These are phyloP conservation scores for Globisporangium nagaii DNA, from an alignment of 352 stramenopile species.

Conservation along the genomic window DNA sequence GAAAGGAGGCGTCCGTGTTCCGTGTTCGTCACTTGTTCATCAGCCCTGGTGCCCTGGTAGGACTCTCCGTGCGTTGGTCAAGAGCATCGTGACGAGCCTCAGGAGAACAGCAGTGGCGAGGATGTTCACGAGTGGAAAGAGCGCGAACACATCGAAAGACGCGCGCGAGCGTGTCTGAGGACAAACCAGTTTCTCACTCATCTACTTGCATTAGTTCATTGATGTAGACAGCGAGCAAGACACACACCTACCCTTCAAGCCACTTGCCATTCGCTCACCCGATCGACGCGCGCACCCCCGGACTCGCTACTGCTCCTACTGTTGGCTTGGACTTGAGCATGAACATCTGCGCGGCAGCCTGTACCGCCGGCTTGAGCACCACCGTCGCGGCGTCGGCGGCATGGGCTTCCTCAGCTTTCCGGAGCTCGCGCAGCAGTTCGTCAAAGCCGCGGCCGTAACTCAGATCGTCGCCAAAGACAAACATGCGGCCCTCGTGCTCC, in stretches of 20 bases:
- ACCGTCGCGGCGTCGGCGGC: slow-evolving; percentile 17
- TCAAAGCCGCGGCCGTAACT: slow-evolving; percentile 63
- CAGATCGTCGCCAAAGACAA: slow-evolving; percentile 58
- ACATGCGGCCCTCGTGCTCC: slow-evolving; percentile 25
- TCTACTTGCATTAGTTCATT: no score
- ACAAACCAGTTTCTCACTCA: no score
- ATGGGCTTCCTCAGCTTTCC: slow-evolving; percentile 12
- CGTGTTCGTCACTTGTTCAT: no score
- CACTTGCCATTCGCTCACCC: neutral
- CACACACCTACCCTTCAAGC: neutral
- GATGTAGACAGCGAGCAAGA: neutral
- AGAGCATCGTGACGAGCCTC: no score
- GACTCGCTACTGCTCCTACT: neutral
- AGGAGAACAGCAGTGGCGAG: no score
- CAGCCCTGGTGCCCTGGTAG: no score
- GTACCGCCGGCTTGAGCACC: slow-evolving; percentile 25
- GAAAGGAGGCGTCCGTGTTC: no score
- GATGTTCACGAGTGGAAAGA: no score
- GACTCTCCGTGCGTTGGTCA: no score
- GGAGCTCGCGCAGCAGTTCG: slow-evolving; percentile 42
- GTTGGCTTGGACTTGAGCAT: slow-evolving; percentile 15
- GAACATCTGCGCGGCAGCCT: slow-evolving; percentile 31
- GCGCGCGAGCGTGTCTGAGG: no score
- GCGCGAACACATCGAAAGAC: no score
- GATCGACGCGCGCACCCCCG: slow-evolving; percentile 5